Percentiles rank a stretch among this genome's conserved stretches.
These are phyloP conservation scores for Termitomyces sp. DNA, from an alignment of 768 basidiomycete genomes.

Conservation along the genomic window DNA sequence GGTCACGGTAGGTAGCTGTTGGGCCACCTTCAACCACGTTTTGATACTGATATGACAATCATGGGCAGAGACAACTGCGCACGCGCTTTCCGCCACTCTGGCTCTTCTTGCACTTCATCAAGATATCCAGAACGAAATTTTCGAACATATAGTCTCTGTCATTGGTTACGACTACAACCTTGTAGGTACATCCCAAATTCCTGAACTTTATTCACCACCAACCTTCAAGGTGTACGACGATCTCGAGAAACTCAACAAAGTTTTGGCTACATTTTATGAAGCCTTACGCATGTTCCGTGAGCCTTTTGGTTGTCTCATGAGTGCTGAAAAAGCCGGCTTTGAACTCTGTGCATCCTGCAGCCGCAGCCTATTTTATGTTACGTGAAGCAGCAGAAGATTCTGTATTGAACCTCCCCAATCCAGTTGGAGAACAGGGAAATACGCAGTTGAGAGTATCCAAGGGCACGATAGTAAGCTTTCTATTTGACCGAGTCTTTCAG, in stretches of 20 bases:
- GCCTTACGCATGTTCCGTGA: slow-evolving; percentile 38
- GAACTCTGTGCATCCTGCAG: slow-evolving; percentile 16
- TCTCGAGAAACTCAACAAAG: slow-evolving; percentile 35
- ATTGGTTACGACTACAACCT: slow-evolving; percentile 28
- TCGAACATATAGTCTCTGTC: slow-evolving; percentile 30
- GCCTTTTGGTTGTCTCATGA: not conserved
- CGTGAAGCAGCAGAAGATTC: slow-evolving; percentile 38
- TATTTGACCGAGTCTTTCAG: not conserved
- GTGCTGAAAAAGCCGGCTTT: not conserved
- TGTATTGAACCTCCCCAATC: slow-evolving; percentile 33
- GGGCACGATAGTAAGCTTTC: slow-evolving; percentile 18
- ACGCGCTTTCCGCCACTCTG: slow-evolving; percentile 35
- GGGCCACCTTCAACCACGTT: no score
- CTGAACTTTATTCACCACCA: not conserved
- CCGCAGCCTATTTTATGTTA: slow-evolving; percentile 33
- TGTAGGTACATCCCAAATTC: slow-evolving; percentile 12
- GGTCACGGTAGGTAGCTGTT: slow-evolving; percentile 43
- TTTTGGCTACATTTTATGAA: slow-evolving; percentile 37
- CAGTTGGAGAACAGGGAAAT: slow-evolving; percentile 31
- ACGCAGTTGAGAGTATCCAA: slow-evolving; percentile 30
- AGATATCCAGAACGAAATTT: slow-evolving; percentile 37
- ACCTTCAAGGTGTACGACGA: slow-evolving; percentile 30
- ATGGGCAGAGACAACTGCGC: slow-evolving; percentile 36
- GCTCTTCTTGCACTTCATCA: slow-evolving; percentile 34
- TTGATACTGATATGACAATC: not conserved